Evolutionary conservation across 805 yeast species (phyloP), one percentile per base, ranked within the genome.

Genomic region (Yamadazyma takamatsuzukensis): DNA sequence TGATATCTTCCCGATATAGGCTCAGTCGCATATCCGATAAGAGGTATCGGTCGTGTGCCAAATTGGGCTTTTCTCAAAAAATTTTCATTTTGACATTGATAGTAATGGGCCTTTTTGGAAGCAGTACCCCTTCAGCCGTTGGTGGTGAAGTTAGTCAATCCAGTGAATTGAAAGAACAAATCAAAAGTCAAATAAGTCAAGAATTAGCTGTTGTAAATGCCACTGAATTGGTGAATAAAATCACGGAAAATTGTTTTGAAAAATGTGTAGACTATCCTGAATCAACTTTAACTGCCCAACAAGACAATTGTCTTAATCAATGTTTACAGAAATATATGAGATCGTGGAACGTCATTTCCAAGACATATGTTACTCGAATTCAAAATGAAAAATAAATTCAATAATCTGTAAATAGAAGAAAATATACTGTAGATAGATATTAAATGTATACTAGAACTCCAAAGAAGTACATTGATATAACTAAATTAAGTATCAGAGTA

Each of bases 191-290:
- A 51, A 78, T 89, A 36, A 69, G 80, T 25, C 83, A 78, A 55
- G 97, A 89, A 53, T 67, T 89, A 41, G 96, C 96, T 2, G 75
- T 86, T n/a, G 93, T 89, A 13, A 85, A 88, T 58, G 96, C 95
- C 21, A 81, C 90, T 2, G 89, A 85, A 49, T 67, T 89, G 34
- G 94, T 88, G 19, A 83, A 80, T 61, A 82, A 85, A 49, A 74
- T 86, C 54, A 81, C 95, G 9, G 88, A 80, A 47, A 83, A 84
- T 66, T 89, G 97, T 58, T 89, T 83, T 56, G 82, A 81, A 30
- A 76, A 78, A 55, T 89, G 97, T 60, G 67, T 85, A 30, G 57
- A 57, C 11, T 68, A 67, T 26, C 95, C 95, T 12, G 76, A 77
- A 24, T 48, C 70, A 14, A 44, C 63, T 10, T 51, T 77, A 36